phyloP scores from a whole-genome alignment of 345 rosid species.

The Sisymbrium altissimum region DNA sequence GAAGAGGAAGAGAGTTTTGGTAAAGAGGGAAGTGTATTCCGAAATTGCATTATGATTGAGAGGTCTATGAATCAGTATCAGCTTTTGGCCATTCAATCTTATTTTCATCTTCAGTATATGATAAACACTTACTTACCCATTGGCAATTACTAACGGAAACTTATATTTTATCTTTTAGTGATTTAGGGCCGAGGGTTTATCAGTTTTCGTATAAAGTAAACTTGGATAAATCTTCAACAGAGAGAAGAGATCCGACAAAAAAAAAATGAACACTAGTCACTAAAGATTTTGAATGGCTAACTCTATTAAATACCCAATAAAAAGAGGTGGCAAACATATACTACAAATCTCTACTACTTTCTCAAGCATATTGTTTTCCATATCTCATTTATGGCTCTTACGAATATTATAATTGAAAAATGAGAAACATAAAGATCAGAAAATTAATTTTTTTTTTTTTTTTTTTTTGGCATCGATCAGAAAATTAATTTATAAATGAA shows the following conservation, averaged over 20 bases:
- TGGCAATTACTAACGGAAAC: neutral
- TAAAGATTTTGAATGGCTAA: neutral
- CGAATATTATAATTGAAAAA: neutral
- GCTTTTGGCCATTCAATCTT: slow-evolving; percentile 11
- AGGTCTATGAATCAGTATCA: slow-evolving; percentile 6
- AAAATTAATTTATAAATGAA: neutral
- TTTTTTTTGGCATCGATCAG: no score
- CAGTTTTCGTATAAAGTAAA: neutral
- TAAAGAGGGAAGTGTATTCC: neutral
- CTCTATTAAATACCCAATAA: no score
- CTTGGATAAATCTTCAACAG: neutral
- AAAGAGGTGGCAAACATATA: no score
- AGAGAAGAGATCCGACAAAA: neutral
- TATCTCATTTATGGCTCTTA: neutral
- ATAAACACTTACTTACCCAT: slow-evolving; percentile 1
- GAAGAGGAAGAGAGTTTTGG: slow-evolving; percentile 12
- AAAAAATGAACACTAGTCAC: neutral
- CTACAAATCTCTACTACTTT: no score
- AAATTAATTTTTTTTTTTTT: neutral
- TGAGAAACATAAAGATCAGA: neutral
- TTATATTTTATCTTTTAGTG: neutral
- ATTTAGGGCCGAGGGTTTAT: neutral
- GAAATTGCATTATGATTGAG: slow-evolving; percentile 13
- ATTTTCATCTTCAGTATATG: slow-evolving; percentile 1
- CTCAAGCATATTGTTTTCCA: neutral